phyloP scores from a whole-genome alignment of 2,329 filamentous ascomycete genomes.

The Cucurbitaria berberidis region DNA sequence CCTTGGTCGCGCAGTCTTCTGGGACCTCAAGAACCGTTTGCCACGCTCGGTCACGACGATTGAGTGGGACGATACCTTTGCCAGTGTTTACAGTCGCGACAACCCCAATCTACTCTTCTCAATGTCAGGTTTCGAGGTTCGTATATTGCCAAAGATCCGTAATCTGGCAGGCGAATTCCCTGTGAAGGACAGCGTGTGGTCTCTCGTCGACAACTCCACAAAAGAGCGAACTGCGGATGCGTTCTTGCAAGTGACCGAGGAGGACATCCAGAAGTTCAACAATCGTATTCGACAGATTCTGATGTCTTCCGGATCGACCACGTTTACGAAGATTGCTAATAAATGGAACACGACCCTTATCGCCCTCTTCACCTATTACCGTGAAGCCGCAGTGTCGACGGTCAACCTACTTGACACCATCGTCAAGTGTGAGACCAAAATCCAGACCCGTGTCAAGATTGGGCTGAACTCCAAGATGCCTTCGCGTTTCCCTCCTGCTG shows the following conservation, averaged over 20 bases:
- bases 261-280: slow-evolving; percentile 98
- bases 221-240: slow-evolving; percentile 98
- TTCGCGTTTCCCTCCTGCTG: slow-evolving; percentile 94
- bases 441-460: slow-evolving; percentile 98
- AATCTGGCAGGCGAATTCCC: slow-evolving; percentile 97
- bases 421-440: slow-evolving; percentile 99
- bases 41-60: slow-evolving; percentile 95
- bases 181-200: slow-evolving; percentile 98
- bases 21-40: slow-evolving; percentile 96
- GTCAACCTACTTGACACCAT: slow-evolving; percentile 94
- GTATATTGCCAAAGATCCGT: slow-evolving; percentile 93
- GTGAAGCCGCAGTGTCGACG: slow-evolving; percentile 95
- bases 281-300: slow-evolving; percentile 98
- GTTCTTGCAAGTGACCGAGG: slow-evolving; percentile 96
- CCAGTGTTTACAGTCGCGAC: slow-evolving; percentile 96
- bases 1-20: slow-evolving; percentile 94
- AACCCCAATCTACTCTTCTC: slow-evolving; percentile 97
- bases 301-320: slow-evolving; percentile 99
- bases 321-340: slow-evolving; percentile 99
- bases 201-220: slow-evolving; percentile 91
- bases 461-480: slow-evolving; percentile 99
- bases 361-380: slow-evolving; percentile 97
- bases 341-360: slow-evolving; percentile 99
- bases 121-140: slow-evolving; percentile 97
- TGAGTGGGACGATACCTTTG: slow-evolving; percentile 98